Percentiles rank a stretch among this genome's conserved stretches.
These are phyloP conservation scores for Morella rubra DNA, from an alignment of 306 rosid species.

Conservation along the genomic window DNA sequence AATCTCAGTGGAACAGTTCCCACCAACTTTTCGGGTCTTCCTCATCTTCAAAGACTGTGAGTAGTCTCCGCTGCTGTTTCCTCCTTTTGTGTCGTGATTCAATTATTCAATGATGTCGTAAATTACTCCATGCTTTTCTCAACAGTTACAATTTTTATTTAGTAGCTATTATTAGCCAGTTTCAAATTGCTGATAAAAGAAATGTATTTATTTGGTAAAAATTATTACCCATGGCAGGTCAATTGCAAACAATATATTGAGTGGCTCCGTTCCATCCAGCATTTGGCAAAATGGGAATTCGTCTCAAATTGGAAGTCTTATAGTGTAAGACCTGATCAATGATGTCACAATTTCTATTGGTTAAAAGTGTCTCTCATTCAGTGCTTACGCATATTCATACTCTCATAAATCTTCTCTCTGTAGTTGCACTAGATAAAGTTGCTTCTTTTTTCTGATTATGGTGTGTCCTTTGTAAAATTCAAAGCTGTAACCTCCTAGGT, in stretches of 20 bases:
- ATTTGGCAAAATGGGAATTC: slow-evolving; percentile 61
- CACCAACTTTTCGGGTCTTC: slow-evolving; percentile 46
- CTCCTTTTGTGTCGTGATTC: neutral
- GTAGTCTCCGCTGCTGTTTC: slow-evolving; percentile 32
- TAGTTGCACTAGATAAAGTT: slow-evolving; percentile 5
- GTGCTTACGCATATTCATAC: neutral
- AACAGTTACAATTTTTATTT: neutral
- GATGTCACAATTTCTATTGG: slow-evolving; percentile 4
- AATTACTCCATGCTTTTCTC: neutral
- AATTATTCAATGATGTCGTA: slow-evolving; percentile 1
- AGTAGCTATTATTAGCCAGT: neutral
- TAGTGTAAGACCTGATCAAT: slow-evolving; percentile 58
- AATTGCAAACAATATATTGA: slow-evolving; percentile 67
- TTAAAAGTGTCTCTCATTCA: neutral
- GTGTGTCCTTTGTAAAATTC: neutral
- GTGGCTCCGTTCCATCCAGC: slow-evolving; percentile 59
- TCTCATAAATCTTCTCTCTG: slow-evolving; percentile 10
- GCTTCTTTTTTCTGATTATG: neutral
- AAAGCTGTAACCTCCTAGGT: neutral
- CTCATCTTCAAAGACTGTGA: slow-evolving; percentile 72
- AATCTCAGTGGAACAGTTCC: slow-evolving; percentile 68
- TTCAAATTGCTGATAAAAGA: slow-evolving; percentile 9
- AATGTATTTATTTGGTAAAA: slow-evolving; percentile 12
- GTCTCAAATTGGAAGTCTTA: slow-evolving; percentile 36
- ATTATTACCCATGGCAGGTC: slow-evolving; percentile 63